These are phyloP conservation scores for Tolypocladium tropicale DNA, from an alignment of 2,329 filamentous ascomycete genomes.

Conservation along the genomic window DNA sequence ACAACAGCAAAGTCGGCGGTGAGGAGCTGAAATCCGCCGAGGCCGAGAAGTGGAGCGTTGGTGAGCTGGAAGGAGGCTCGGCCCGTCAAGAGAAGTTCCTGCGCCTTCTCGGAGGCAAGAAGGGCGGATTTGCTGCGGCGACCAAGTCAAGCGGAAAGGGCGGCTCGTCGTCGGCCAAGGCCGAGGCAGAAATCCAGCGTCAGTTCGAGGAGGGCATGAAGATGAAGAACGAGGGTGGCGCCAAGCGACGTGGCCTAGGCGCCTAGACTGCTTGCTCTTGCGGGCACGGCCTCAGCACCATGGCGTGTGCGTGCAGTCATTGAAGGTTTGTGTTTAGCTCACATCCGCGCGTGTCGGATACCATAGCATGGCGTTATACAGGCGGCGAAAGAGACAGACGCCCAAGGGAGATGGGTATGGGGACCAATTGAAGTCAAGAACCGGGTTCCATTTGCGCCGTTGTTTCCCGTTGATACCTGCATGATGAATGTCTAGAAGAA, in stretches of 20 bases:
- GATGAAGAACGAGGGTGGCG: constrained; percentile 41
- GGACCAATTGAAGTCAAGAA: neutral
- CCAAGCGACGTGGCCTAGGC: constrained; percentile 41
- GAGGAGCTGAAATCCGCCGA: constrained; percentile 11
- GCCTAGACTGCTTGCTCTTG: constrained; percentile 23
- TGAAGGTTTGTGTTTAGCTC: neutral
- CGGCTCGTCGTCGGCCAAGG: constrained; percentile 25
- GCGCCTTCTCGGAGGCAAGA: constrained; percentile 43
- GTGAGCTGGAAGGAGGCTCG: constrained; percentile 37
- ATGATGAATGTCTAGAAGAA: neutral
- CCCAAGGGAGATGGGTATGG: neutral
- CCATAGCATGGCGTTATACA: neutral
- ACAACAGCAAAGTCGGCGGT: constrained; percentile 10
- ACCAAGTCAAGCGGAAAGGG: constrained; percentile 8
- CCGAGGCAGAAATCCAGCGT: constrained; percentile 42
- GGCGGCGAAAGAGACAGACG: neutral
- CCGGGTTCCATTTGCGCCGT: neutral
- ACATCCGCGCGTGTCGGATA: neutral
- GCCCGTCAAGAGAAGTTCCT: constrained; percentile 46
- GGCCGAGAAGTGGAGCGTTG: constrained; percentile 42
- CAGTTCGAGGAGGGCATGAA: constrained; percentile 48
- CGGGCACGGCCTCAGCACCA: neutral
- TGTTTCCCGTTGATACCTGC: neutral
- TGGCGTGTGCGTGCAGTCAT: neutral
- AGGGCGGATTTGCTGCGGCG: constrained; percentile 21